phyloP scores from a whole-genome alignment of 2,329 filamentous ascomycete species.

The Shiraia bambusicola region DNA sequence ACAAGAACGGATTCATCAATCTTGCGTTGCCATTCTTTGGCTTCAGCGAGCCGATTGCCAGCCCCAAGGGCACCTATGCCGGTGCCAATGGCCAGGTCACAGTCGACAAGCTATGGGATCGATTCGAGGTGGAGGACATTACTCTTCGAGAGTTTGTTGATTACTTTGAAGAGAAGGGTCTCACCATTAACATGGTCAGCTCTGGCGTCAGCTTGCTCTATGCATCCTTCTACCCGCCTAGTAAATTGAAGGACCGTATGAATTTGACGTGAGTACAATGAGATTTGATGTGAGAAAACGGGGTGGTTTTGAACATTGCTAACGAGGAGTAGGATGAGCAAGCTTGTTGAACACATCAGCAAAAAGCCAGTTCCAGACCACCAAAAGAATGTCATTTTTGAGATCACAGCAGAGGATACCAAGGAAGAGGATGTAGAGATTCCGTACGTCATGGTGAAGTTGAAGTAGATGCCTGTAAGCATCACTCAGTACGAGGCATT shows the following conservation, averaged over 20 bases:
- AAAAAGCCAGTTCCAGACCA: constrained; percentile 90
- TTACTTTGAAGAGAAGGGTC: constrained; percentile 74
- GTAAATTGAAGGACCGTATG: constrained; percentile 80
- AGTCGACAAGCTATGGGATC: constrained; percentile 97
- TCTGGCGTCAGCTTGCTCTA: constrained; percentile 96
- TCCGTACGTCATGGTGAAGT: constrained; percentile 90
- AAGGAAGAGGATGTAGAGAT: constrained; percentile 94
- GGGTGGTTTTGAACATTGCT: too few relatives aligned
- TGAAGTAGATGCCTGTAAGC: constrained; percentile 46
- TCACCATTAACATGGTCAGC: constrained; percentile 89
- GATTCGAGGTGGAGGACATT: constrained; percentile 86
- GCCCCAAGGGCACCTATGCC: constrained; percentile 87
- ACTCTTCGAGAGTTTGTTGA: constrained; percentile 82
- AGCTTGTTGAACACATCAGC: constrained; percentile 83
- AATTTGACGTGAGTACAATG: constrained; percentile 62
- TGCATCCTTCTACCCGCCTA: constrained; percentile 84
- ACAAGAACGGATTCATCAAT: constrained; percentile 99
- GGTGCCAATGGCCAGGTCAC: constrained; percentile 74
- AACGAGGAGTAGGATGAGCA: constrained; percentile 67
- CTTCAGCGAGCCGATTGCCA: constrained; percentile 94
- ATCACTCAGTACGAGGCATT: neutral
- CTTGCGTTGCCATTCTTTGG: constrained; percentile 95
- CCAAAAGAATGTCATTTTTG: constrained; percentile 94
- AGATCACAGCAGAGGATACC: constrained; percentile 85
- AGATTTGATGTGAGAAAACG: neutral